These are phyloP conservation scores for Coemansia sp. DNA, from an alignment of 192 early-diverging fungal genomes.

Conservation along the genomic window DNA sequence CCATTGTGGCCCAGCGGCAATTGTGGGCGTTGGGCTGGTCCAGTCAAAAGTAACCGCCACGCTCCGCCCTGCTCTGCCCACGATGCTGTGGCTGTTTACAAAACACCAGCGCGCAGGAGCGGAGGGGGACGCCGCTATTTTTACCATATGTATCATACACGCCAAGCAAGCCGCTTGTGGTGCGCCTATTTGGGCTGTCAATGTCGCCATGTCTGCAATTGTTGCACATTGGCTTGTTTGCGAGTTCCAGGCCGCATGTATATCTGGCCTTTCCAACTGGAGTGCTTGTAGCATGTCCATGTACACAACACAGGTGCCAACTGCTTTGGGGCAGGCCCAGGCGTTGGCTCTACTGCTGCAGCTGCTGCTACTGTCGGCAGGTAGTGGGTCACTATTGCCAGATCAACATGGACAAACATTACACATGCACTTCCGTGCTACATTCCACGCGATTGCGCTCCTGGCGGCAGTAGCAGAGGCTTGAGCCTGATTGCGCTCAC, in stretches of 20 bases:
- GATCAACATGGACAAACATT: neutral
- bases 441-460: neutral
- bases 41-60: slow-evolving; percentile 14
- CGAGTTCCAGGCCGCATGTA: slow-evolving; percentile 2
- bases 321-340: neutral
- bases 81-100: slow-evolving; percentile 13
- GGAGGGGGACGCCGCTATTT: neutral
- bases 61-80: neutral
- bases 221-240: neutral
- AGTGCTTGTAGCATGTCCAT: neutral
- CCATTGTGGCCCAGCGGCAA: slow-evolving; percentile 1
- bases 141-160: slow-evolving; percentile 6
- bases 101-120: slow-evolving; percentile 6
- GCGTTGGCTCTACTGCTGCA: neutral
- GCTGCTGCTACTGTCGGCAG: neutral
- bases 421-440: neutral
- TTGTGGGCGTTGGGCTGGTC: neutral
- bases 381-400: neutral
- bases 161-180: neutral
- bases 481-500: too few relatives aligned
- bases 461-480: neutral
- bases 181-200: slow-evolving; percentile 3
- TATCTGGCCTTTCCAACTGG: neutral
- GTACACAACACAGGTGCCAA: neutral
- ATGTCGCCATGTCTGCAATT: slow-evolving; percentile 6